Conservation (phyloP, 1,284 basidiomycete species). For the Malassezia nana region DNA sequence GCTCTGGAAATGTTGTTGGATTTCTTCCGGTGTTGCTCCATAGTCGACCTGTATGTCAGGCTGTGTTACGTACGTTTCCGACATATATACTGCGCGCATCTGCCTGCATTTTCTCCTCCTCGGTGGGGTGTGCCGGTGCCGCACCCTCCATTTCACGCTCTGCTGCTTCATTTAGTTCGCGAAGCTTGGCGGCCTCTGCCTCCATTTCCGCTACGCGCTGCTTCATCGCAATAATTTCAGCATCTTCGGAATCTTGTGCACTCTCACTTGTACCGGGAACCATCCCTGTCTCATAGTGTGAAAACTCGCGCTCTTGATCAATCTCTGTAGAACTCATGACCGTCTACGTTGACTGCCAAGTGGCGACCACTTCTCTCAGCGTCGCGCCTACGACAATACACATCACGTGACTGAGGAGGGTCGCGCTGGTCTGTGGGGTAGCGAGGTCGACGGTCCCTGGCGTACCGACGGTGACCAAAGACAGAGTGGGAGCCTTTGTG, state of each 20-base stretch:
- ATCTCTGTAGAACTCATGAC: background rate
- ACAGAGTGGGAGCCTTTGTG: too few relatives aligned
- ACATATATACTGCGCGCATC: slow-evolving; percentile 87
- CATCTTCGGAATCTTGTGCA: slow-evolving; percentile 31
- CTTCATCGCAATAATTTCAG: slow-evolving; percentile 65
- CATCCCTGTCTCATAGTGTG: slow-evolving; percentile 2
- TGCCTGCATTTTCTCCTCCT: slow-evolving; percentile 55
- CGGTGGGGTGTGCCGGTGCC: slow-evolving; percentile 25
- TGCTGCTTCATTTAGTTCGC: slow-evolving; percentile 80
- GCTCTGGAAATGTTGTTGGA: slow-evolving; percentile 91
- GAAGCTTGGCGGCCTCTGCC: slow-evolving; percentile 72
- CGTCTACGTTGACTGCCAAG: background rate
- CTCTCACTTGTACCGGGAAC: slow-evolving; percentile 3
- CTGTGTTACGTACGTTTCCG: slow-evolving; percentile 67
- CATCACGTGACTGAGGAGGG: background rate
- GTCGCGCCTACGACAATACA: background rate
- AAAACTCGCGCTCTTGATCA: slow-evolving; percentile 6
- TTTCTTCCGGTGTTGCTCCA: slow-evolving; percentile 91
- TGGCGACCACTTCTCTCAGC: background rate
- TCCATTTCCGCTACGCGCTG: slow-evolving; percentile 71
- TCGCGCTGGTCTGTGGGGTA: background rate
- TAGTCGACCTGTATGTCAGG: slow-evolving; percentile 73
- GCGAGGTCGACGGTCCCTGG: background rate
- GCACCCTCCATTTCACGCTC: slow-evolving; percentile 60
- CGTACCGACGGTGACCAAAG: background rate